A percentile compares a stretch with the other conserved stretches of the same genome.
These are phyloP conservation scores for Zoysia japonica DNA, from an alignment of 176 grass and related monocot species.

Conservation along the genomic window DNA sequence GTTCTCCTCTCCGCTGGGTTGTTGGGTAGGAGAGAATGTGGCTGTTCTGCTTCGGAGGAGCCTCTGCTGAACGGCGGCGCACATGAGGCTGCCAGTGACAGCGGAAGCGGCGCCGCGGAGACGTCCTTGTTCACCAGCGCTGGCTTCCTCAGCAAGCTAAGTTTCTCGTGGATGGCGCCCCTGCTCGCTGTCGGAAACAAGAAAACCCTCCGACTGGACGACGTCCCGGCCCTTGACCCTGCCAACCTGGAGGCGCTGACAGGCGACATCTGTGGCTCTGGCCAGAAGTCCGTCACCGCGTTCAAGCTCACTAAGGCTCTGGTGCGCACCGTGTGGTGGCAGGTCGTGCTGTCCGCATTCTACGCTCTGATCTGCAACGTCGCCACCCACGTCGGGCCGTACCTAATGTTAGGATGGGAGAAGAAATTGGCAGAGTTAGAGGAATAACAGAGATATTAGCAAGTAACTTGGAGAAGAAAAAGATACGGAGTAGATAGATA, in stretches of 20 bases:
- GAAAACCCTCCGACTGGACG: slow-evolving; percentile 70
- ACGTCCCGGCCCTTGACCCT: slow-evolving; percentile 59
- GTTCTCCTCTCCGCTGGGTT: slow-evolving; percentile 47
- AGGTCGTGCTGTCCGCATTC: slow-evolving; percentile 61
- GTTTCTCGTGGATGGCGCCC: slow-evolving; percentile 68
- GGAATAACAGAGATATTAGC: too few relatives aligned
- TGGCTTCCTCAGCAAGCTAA: slow-evolving; percentile 65
- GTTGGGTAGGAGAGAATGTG: slow-evolving; percentile 12
- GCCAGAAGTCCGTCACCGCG: slow-evolving; percentile 43
- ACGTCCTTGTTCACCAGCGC: slow-evolving; percentile 54
- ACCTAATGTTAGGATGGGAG: too few relatives aligned
- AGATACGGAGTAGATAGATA: too few relatives aligned
- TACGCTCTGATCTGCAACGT: slow-evolving; percentile 61
- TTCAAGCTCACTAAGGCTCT: slow-evolving; percentile 64
- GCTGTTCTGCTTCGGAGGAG: slow-evolving; percentile 40
- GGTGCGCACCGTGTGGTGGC: slow-evolving; percentile 55
- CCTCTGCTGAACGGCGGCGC: slow-evolving; percentile 57
- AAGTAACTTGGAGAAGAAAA: too few relatives aligned
- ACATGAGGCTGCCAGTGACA: neutral
- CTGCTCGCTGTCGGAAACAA: slow-evolving; percentile 58
- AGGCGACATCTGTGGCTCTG: neutral
- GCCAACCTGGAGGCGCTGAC: slow-evolving; percentile 47
- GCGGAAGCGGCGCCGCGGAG: neutral
- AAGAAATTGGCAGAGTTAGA: too few relatives aligned
- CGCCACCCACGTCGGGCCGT: slow-evolving; percentile 78